Base-by-base conservation (phyloP, 2,329 filamentous ascomycete species). In the Bisporella sp. region DNA sequence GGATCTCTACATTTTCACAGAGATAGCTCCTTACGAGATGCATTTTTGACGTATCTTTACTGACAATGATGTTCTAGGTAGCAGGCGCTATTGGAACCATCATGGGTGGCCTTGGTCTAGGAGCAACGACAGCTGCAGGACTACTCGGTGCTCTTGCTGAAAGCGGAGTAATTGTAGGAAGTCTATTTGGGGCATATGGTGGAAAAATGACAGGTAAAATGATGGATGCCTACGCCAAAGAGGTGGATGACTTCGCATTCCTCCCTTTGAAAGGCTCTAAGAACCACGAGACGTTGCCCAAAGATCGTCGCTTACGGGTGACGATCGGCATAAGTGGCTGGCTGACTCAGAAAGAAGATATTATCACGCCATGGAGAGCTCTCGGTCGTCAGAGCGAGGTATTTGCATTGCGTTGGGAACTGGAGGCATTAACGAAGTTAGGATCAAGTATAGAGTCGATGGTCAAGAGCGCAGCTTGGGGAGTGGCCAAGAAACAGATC, bases 101-200 rank as follows among this genome's bases (percentile, higher is more conserved):
- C 0, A 85, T 91, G 71, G 84, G 85, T 29, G 89, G 89, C 0
- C 68, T 88, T 8, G 89, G 89, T 2, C 74, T 96, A 1, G 84
- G 85, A 13, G 77, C 83, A 1, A 84, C 83, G 2, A 82, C 84
- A 28, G 85, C 89, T 8, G 89, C 90, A 21, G 82, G 82, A 1
- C 81, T 96, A 48, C 72, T 97, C 1, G 92, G 91, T 8, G 78
- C 83, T 13, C 75, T 96, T 62, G 86, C 89, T 2, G 84, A 91
- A 37, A 93, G 86, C 54, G 81, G 84, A 5, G 78, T 93, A 12
- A 73, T 90, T 41, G 85, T 96, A 31, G 92, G 91, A 12, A 82
- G 86, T 37, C 72, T 97, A 39, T 96, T 97, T 62, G 93, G 93
- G 6, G 88, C 93, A n/a, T 96, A 95, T 64, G 87, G 87, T 41